Evolutionary conservation across 2,329 filamentous ascomycete species (phyloP).

Genomic region (Parastagonospora avenae): DNA sequence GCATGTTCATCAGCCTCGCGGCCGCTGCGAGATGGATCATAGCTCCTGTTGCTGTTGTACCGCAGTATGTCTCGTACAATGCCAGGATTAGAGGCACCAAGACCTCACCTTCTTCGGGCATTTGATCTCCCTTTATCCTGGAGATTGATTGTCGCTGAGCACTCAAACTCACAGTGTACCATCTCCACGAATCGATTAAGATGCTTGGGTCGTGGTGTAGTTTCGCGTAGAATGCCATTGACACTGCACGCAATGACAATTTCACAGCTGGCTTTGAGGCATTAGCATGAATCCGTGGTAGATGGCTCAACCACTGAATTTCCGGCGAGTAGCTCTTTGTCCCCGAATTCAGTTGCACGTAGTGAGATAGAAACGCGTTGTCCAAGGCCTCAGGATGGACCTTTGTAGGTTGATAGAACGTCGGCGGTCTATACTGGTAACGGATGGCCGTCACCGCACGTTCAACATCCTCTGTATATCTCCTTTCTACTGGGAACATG

Average conservation of each 20-base stretch:
- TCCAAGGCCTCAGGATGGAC: slow-evolving; percentile 31
- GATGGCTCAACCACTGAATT: slow-evolving; percentile 33
- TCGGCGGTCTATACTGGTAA: slow-evolving; percentile 29
- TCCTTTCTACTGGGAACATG: neutral
- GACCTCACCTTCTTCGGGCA: slow-evolving; percentile 37
- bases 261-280: slow-evolving; percentile 29
- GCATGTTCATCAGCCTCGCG: slow-evolving; percentile 37
- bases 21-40: slow-evolving; percentile 37
- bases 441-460: slow-evolving; percentile 28
- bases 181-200: slow-evolving; percentile 38
- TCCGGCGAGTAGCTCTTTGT: slow-evolving; percentile 20
- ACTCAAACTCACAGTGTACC: slow-evolving; percentile 38
- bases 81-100: slow-evolving; percentile 36
- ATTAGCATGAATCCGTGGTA: slow-evolving; percentile 25
- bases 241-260: slow-evolving; percentile 38
- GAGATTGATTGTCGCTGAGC: slow-evolving; percentile 30
- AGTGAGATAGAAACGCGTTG: slow-evolving; percentile 36
- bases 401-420: slow-evolving; percentile 31
- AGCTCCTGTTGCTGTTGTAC: slow-evolving; percentile 33
- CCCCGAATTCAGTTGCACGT: slow-evolving; percentile 33
- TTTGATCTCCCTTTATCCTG: slow-evolving; percentile 14
- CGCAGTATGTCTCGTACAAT: slow-evolving; percentile 38
- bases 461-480: slow-evolving; percentile 15
- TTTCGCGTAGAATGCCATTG: slow-evolving; percentile 42
- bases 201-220: slow-evolving; percentile 34